These are phyloP conservation scores for Blastocystis sp. DNA, from an alignment of 352 stramenopile genomes.

Conservation along the genomic window DNA sequence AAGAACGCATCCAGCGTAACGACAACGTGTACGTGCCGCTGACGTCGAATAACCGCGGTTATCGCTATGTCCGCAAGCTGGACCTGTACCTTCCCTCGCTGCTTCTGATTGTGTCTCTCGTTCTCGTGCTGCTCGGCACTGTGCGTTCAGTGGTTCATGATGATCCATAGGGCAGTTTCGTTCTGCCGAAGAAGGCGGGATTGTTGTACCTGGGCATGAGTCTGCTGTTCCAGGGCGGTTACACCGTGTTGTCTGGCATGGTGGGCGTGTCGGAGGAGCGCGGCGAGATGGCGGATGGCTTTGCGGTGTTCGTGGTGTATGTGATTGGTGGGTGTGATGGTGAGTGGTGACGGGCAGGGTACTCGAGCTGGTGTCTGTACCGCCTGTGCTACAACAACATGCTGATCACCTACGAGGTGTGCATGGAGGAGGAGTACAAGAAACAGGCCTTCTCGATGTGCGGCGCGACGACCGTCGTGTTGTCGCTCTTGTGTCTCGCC, in stretches of 20 bases:
- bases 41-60: not conserved
- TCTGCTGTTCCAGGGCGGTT: not conserved
- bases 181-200: not conserved
- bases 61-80: not conserved
- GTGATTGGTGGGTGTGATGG: not conserved
- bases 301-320: constrained; percentile 27
- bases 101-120: constrained; percentile 1
- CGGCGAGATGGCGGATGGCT: not conserved
- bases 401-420: not conserved
- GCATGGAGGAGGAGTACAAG: constrained; percentile 45
- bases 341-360: not conserved
- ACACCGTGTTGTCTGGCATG: not conserved
- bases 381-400: constrained; percentile 16
- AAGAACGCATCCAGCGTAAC: constrained; percentile 22
- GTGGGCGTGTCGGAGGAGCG: not conserved
- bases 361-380: constrained; percentile 28
- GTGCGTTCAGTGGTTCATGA: not conserved
- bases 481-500: not conserved
- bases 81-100: constrained; percentile 24
- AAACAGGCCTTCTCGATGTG: not conserved
- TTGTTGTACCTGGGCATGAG: constrained; percentile 15
- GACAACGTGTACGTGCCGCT: constrained; percentile 19
- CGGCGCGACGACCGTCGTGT: not conserved
- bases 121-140: not conserved
- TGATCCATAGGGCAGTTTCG: constrained; percentile 1